phyloP scores from a whole-genome alignment of 1,284 basidiomycete genomes.

The Marasmius fiardii region DNA sequence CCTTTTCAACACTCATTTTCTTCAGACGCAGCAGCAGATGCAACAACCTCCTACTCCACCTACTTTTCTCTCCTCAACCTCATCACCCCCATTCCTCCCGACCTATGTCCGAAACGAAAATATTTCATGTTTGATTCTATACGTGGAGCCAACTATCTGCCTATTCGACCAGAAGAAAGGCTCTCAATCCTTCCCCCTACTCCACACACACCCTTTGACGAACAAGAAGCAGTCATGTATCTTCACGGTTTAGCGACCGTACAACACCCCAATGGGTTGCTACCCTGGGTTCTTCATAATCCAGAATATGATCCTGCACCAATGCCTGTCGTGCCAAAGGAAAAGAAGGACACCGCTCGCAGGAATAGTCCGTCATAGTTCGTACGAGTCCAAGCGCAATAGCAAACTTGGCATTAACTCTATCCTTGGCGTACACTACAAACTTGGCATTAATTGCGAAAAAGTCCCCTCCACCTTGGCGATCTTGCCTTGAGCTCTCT shows the following conservation, averaged over 20 bases:
- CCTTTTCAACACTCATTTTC: conserved; percentile 10
- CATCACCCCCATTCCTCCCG: conserved; percentile 1
- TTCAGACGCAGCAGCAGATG: conserved; percentile 72
- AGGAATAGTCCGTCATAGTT: too few species aligned
- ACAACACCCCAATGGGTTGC: not conserved
- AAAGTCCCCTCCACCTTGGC: too few species aligned
- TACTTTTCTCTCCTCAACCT: conserved; percentile 37
- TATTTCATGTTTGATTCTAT: conserved; percentile 59
- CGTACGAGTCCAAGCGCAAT: too few species aligned
- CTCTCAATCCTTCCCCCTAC: conserved; percentile 7
- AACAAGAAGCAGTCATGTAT: conserved; percentile 13
- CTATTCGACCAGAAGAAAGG: conserved; percentile 2
- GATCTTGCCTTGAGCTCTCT: too few species aligned
- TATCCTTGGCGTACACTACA: too few species aligned
- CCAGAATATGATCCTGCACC: conserved; percentile 62
- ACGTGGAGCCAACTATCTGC: conserved; percentile 35
- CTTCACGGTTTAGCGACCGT: conserved; percentile 2
- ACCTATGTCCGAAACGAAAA: conserved; percentile 34
- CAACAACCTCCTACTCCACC: conserved; percentile 53
- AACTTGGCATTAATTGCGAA: too few species aligned
- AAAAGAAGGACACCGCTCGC: too few species aligned
- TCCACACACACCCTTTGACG: not conserved
- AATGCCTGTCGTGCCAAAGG: too few species aligned
- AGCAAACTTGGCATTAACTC: too few species aligned
- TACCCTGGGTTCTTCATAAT: conserved; percentile 53